phyloP scores from a whole-genome alignment of 2,329 filamentous ascomycete species.

The Aspergillus udagawae region DNA sequence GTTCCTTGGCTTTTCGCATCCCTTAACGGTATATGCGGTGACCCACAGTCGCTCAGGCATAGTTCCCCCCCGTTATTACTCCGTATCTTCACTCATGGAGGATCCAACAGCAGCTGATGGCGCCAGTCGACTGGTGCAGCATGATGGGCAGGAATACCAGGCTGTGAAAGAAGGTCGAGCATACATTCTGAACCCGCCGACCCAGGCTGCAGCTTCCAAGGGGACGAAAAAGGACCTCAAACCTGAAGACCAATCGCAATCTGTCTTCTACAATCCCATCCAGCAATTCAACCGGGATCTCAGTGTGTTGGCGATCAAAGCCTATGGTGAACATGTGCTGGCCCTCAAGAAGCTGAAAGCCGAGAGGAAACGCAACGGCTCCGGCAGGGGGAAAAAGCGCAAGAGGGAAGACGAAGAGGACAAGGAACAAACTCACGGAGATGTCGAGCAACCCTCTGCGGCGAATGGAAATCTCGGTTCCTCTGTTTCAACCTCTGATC shows the following conservation, averaged over 20 bases:
- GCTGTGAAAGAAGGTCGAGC: slow-evolving; percentile 66
- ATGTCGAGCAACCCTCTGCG: slow-evolving; percentile 3
- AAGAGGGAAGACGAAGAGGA: slow-evolving; percentile 28
- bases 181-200: slow-evolving; percentile 60
- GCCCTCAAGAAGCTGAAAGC: slow-evolving; percentile 52
- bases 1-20: not conserved
- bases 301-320: slow-evolving; percentile 86
- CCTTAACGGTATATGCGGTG: not conserved
- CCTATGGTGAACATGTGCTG: slow-evolving; percentile 68
- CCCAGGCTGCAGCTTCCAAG: slow-evolving; percentile 39
- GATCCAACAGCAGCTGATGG: slow-evolving; percentile 9
- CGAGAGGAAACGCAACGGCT: slow-evolving; percentile 35
- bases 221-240: slow-evolving; percentile 41
- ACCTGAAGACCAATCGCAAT: slow-evolving; percentile 61
- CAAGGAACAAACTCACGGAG: not conserved
- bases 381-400: slow-evolving; percentile 34
- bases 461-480: slow-evolving; percentile 10
- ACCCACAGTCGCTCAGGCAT: slow-evolving; percentile 1
- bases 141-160: slow-evolving; percentile 53
- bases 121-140: slow-evolving; percentile 28
- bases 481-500: slow-evolving; percentile 20
- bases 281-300: slow-evolving; percentile 98
- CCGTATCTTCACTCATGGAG: slow-evolving; percentile 15
- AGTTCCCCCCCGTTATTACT: slow-evolving; percentile 1
- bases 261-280: slow-evolving; percentile 97